phyloP scores from a whole-genome alignment of 2,329 filamentous ascomycete genomes.

The Diplocarpon mali region DNA sequence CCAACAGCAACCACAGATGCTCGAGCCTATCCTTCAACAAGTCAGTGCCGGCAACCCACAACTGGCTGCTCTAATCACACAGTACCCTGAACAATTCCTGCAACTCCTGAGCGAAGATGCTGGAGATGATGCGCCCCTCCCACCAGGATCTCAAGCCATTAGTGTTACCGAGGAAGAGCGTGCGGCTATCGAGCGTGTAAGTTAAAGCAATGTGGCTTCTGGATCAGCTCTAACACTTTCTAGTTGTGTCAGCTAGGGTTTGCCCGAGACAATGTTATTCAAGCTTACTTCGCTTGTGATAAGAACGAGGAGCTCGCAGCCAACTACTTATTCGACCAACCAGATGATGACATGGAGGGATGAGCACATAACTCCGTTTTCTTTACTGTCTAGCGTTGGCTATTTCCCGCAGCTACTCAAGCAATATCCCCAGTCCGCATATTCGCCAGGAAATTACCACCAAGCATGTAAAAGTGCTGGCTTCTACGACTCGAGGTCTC shows the following conservation, averaged over 20 bases:
- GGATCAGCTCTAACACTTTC: background rate
- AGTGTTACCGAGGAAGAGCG: slow-evolving; percentile 91
- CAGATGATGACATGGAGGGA: slow-evolving; percentile 52
- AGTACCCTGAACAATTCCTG: slow-evolving; percentile 88
- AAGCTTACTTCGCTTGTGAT: slow-evolving; percentile 98
- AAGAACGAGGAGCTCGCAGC: slow-evolving; percentile 98
- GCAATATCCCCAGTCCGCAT: slow-evolving; percentile 1
- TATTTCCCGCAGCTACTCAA: slow-evolving; percentile 1
- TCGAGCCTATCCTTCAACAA: slow-evolving; percentile 94
- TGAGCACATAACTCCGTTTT: slow-evolving; percentile 9
- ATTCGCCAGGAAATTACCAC: background rate
- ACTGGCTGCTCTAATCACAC: slow-evolving; percentile 81
- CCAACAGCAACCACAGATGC: slow-evolving; percentile 95
- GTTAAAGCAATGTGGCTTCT: slow-evolving; percentile 25
- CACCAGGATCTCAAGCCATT: slow-evolving; percentile 81
- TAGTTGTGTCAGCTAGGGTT: slow-evolving; percentile 90
- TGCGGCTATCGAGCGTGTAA: slow-evolving; percentile 89
- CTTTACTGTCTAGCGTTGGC: slow-evolving; percentile 4
- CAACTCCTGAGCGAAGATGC: slow-evolving; percentile 79
- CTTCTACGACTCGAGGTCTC: background rate
- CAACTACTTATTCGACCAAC: slow-evolving; percentile 97
- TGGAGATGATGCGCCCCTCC: slow-evolving; percentile 73
- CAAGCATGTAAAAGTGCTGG: background rate
- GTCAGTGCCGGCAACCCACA: slow-evolving; percentile 91
- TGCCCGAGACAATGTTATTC: slow-evolving; percentile 83